Conservation (phyloP, 2,329 filamentous ascomycete species). For the Trichoderma sp. region DNA sequence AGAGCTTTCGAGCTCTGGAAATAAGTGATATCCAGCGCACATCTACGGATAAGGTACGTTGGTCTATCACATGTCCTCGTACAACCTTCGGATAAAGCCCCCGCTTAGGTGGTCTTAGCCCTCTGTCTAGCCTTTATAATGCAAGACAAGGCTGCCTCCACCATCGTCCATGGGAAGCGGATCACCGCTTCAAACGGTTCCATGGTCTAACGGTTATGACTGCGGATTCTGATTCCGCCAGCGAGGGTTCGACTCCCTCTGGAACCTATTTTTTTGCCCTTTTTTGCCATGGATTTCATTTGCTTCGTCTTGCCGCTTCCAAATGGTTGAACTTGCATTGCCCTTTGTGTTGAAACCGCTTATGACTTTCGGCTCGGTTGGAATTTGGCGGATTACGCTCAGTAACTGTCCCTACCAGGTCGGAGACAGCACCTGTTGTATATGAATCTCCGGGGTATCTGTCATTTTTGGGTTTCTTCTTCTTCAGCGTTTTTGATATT, state of each 20-base stretch:
- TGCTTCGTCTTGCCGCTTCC: no score
- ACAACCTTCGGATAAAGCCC: background rate
- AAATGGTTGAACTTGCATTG: background rate
- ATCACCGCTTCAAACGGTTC: constrained; percentile 27
- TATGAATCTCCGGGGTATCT: no score
- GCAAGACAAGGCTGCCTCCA: background rate
- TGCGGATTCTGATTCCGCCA: constrained; percentile 31
- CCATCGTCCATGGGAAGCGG: constrained; percentile 19
- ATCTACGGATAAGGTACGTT: no score
- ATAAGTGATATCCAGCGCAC: no score
- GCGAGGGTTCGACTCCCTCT: constrained; percentile 30
- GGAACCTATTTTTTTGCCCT: constrained; percentile 1
- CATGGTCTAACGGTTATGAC: constrained; percentile 30
- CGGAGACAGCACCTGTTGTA: no score
- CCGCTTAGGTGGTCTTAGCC: background rate
- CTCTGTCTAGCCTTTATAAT: background rate
- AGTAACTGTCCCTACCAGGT: no score
- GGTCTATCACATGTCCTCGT: no score
- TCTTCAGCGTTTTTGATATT: no score
- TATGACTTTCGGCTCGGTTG: no score
- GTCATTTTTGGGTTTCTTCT: no score
- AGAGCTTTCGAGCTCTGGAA: no score
- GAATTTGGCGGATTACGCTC: no score
- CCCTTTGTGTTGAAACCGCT: background rate
- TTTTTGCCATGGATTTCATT: background rate